phyloP scores from a whole-genome alignment of 2,329 filamentous ascomycete species.

The Sporothrix pseudoabietina region DNA sequence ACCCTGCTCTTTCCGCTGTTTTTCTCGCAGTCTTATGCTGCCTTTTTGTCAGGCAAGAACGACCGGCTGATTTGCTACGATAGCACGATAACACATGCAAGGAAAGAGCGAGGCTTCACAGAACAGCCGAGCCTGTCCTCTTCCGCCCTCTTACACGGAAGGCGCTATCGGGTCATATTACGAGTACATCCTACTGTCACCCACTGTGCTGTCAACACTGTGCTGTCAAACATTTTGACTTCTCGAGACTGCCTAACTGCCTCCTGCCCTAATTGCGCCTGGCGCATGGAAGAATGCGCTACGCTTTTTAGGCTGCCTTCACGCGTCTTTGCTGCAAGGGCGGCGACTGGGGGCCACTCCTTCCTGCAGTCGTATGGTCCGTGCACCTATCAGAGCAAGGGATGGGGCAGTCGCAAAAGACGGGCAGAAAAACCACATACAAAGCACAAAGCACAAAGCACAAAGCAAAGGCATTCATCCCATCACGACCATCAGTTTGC shows the following conservation, averaged over 20 bases:
- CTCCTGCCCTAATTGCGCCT: background rate
- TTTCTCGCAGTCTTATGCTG: background rate
- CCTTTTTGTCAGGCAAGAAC: background rate
- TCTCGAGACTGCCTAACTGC: background rate
- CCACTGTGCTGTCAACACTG: background rate
- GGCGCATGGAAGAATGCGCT: constrained; percentile 1
- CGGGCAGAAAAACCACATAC: constrained; percentile 9
- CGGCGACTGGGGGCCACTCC: background rate
- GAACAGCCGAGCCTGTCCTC: background rate
- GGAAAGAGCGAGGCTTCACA: constrained; percentile 12
- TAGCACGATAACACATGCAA: constrained; percentile 6
- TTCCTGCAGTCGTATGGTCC: constrained; percentile 16
- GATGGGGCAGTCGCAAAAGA: constrained; percentile 16
- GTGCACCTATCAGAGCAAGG: constrained; percentile 7
- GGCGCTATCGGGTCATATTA: background rate
- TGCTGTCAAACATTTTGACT: background rate
- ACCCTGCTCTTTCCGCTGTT: background rate
- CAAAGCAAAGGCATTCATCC: constrained; percentile 8
- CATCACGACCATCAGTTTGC: constrained; percentile 10
- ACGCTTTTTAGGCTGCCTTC: constrained; percentile 19
- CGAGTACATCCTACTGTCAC: background rate
- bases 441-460: constrained; percentile 15
- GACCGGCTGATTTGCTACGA: background rate
- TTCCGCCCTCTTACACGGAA: background rate
- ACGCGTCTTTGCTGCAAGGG: constrained; percentile 18